phyloP scores from a whole-genome alignment of 2,329 filamentous ascomycete species.

The Colletotrichum siamense region DNA sequence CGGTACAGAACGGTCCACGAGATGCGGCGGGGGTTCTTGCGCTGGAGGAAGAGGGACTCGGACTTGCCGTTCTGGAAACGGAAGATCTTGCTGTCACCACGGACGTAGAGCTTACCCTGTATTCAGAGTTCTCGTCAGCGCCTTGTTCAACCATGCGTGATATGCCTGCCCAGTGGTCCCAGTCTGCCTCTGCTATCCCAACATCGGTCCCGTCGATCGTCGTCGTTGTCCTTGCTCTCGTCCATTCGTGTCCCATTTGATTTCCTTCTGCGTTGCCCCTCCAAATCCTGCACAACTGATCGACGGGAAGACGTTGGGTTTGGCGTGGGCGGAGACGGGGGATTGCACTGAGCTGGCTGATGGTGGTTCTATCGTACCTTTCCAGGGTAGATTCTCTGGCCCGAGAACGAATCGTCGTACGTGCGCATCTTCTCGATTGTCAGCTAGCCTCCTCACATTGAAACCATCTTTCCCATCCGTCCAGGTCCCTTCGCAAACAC shows the following conservation, averaged over 20 bases:
- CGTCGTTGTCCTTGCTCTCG: neutral
- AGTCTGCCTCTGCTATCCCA: neutral
- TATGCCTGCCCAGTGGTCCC: neutral
- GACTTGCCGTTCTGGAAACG: slow-evolving; percentile 99
- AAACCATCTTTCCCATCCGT: neutral
- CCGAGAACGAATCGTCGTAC: slow-evolving; percentile 72
- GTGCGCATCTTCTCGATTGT: slow-evolving; percentile 62
- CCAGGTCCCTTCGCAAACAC: neutral
- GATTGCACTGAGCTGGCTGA: neutral
- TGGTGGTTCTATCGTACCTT: slow-evolving; percentile 56
- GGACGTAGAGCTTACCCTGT: slow-evolving; percentile 99
- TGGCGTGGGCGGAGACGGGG: neutral
- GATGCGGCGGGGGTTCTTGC: slow-evolving; percentile 99
- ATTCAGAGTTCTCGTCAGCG: slow-evolving; percentile 32
- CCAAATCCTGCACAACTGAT: neutral
- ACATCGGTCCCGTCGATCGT: neutral
- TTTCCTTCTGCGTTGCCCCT: neutral
- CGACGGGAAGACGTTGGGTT: neutral
- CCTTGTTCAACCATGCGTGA: neutral
- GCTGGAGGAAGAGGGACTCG: slow-evolving; percentile 99
- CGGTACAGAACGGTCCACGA: slow-evolving; percentile 98
- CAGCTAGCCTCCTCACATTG: neutral
- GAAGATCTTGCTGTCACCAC: slow-evolving; percentile 99
- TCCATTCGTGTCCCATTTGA: neutral
- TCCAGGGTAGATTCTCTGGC: slow-evolving; percentile 71